phyloP scores from a whole-genome alignment of 306 rosid species.

The Echinosophora koreensis region DNA sequence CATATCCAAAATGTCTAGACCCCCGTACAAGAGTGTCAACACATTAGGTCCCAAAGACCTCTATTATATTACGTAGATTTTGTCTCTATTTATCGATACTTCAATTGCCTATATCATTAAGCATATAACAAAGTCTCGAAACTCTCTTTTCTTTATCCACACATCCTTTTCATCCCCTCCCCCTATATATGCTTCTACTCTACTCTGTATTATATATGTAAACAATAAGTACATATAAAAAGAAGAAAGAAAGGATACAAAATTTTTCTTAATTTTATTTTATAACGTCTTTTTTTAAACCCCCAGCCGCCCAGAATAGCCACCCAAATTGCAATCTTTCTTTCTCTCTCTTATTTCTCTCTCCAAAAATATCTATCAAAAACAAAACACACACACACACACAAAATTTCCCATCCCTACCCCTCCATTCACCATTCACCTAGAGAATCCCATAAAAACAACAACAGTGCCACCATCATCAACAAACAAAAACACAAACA shows the following conservation, averaged over 20 bases:
- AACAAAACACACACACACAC: background rate
- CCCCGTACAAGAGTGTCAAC: slow-evolving; percentile 10
- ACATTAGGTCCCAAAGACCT: slow-evolving; percentile 19
- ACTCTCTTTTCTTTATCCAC: background rate
- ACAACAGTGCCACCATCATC: slow-evolving; percentile 44
- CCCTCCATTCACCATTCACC: slow-evolving; percentile 60
- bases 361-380: slow-evolving; percentile 54
- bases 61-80: slow-evolving; percentile 31
- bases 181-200: background rate
- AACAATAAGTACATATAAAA: slow-evolving; percentile 20
- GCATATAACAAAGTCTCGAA: slow-evolving; percentile 35
- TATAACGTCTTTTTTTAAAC: slow-evolving; percentile 52
- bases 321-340: slow-evolving; percentile 74
- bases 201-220: slow-evolving; percentile 6
- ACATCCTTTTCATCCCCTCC: slow-evolving; percentile 36
- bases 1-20: slow-evolving; percentile 8
- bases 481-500: slow-evolving; percentile 26
- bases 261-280: background rate
- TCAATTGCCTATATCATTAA: slow-evolving; percentile 8
- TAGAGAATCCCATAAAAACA: slow-evolving; percentile 69
- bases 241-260: background rate
- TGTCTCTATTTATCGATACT: slow-evolving; percentile 30
- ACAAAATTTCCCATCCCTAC: slow-evolving; percentile 39
- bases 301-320: slow-evolving; percentile 91
- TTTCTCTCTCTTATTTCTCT: slow-evolving; percentile 42